Evolutionary conservation across 306 rosid species (phyloP).

Genomic region (Dalbergia oliveri): DNA sequence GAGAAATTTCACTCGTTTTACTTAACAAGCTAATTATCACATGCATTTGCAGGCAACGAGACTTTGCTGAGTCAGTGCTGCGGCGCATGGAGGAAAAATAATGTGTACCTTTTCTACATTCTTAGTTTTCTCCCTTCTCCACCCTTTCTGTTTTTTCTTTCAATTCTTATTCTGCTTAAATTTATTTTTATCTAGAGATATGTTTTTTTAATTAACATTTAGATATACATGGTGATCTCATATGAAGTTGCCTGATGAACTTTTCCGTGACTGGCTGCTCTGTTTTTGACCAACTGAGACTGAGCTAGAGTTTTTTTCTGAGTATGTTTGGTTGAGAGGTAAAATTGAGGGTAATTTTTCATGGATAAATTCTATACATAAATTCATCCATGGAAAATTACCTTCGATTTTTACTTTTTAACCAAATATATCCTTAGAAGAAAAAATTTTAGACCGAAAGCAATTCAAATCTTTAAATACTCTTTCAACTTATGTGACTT

Average conservation of each 20-base stretch:
- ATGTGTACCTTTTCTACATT: neutral
- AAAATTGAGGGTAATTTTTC: too few relatives aligned
- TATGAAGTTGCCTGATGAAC: neutral
- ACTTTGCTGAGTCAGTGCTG: constrained; percentile 72
- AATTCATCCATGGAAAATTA: too few relatives aligned
- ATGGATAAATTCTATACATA: too few relatives aligned
- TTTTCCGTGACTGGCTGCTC: neutral
- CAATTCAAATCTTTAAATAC: too few relatives aligned
- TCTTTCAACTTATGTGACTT: too few relatives aligned
- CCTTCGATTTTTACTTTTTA: too few relatives aligned
- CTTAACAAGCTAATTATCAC: constrained; percentile 13
- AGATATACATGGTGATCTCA: neutral
- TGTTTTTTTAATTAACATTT: neutral
- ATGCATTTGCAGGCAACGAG: constrained; percentile 71
- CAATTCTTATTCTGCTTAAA: neutral
- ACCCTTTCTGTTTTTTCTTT: too few relatives aligned
- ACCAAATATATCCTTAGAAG: too few relatives aligned
- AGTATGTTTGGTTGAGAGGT: too few relatives aligned
- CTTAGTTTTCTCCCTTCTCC: neutral
- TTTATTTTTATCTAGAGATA: neutral
- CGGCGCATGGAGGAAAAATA: constrained; percentile 75
- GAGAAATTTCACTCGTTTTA: neutral
- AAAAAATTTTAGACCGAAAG: too few relatives aligned
- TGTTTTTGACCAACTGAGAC: neutral
- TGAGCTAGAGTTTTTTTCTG: too few relatives aligned